These are phyloP conservation scores for Ceraceosorus bombacis DNA, from an alignment of 1,284 basidiomycete species.

Conservation along the genomic window DNA sequence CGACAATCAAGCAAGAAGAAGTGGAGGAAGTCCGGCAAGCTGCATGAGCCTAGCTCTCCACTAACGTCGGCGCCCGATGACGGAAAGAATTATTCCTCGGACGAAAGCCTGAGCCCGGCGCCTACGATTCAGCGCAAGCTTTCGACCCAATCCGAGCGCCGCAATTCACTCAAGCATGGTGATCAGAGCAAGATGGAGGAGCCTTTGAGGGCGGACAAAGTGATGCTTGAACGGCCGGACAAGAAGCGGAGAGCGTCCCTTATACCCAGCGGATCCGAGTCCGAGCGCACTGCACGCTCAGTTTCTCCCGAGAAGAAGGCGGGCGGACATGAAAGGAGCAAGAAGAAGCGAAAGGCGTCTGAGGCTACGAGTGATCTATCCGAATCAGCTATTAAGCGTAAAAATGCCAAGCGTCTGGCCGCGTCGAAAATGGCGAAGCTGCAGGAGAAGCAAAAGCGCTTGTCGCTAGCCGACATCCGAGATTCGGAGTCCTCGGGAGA, in stretches of 20 bases:
- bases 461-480: slow-evolving; percentile 21
- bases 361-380: neutral
- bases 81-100: neutral
- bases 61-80: slow-evolving; percentile 10
- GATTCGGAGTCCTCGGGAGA: slow-evolving; percentile 28
- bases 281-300: too few species aligned
- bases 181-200: too few species aligned
- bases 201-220: too few species aligned
- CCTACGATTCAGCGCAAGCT: neutral
- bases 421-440: neutral
- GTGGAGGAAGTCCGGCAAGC: neutral
- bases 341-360: too few species aligned
- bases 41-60: slow-evolving; percentile 7
- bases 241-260: too few species aligned
- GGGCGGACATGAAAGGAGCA: too few species aligned
- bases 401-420: neutral
- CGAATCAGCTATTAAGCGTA: neutral
- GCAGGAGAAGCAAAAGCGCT: slow-evolving; percentile 9
- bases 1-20: neutral
- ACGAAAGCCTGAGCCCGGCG: neutral
- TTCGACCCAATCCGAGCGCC: neutral
- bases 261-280: too few species aligned
- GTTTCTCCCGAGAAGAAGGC: too few species aligned
- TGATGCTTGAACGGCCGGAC: too few species aligned
- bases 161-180: too few species aligned